Evolutionary conservation across 108 stramenopile genomes (phyloP).

Genomic region (Pelagomonas calceolata): DNA sequence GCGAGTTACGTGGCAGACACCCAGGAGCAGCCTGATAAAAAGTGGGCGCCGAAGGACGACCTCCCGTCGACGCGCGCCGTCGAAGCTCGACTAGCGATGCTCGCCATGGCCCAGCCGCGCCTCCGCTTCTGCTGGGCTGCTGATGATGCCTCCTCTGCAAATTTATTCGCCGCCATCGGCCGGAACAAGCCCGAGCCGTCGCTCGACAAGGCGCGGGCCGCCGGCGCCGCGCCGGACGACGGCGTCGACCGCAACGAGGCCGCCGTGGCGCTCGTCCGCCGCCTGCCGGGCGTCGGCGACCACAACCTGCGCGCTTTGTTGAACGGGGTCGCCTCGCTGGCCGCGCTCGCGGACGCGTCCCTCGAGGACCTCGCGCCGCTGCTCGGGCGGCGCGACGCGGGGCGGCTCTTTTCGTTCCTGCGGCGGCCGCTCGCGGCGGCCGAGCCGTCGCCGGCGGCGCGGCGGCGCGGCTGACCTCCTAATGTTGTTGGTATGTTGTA

Average conservation of each 20-base stretch:
- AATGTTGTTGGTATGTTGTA: too few relatives aligned
- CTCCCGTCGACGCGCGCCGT: not conserved
- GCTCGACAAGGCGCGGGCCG: not conserved
- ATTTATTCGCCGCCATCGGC: not conserved
- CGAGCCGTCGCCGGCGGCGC: not conserved
- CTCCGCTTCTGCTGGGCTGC: not conserved
- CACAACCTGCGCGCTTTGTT: constrained; percentile 8
- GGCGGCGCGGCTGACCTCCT: not conserved
- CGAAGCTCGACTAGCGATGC: not conserved
- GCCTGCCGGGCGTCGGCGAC: constrained; percentile 13
- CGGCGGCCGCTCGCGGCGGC: not conserved
- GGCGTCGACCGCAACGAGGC: constrained; percentile 3
- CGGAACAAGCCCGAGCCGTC: not conserved
- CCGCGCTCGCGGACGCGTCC: constrained; percentile 2
- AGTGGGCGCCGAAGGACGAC: not conserved
- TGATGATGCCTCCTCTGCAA: not conserved
- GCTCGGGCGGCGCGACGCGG: not conserved
- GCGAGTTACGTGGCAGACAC: too few relatives aligned
- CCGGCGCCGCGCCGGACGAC: not conserved
- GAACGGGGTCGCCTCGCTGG: constrained; percentile 2
- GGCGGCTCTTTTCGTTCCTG: constrained; percentile 8
- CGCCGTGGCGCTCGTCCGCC: constrained; percentile 7
- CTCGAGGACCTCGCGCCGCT: not conserved
- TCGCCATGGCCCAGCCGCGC: not conserved
- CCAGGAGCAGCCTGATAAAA: too few relatives aligned